Conservation (phyloP, 176 grass and related monocot genomes). For the Triticum turgidum region DNA sequence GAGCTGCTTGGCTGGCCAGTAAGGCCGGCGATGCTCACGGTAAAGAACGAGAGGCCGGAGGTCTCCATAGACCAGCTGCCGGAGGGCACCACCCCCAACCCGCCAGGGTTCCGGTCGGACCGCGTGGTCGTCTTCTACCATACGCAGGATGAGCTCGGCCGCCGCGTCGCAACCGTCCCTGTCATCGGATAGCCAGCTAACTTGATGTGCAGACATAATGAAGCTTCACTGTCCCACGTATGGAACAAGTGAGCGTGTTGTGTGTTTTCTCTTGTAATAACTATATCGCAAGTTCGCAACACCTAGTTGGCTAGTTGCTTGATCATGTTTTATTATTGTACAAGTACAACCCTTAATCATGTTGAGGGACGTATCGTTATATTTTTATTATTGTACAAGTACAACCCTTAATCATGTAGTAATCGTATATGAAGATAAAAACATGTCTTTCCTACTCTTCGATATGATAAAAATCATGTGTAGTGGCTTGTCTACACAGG, state of each 20-base stretch:
- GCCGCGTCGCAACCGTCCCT: neutral
- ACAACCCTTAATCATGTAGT: too few species aligned
- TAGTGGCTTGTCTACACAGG: too few species aligned
- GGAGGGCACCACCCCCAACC: neutral
- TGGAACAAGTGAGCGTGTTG: neutral
- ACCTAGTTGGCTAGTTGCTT: too few species aligned
- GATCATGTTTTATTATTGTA: too few species aligned
- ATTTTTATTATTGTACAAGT: too few species aligned
- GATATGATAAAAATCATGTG: too few species aligned
- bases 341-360: too few species aligned
- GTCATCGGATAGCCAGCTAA: neutral
- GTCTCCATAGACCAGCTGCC: neutral
- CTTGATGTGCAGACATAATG: neutral
- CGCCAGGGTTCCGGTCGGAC: neutral
- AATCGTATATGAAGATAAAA: too few species aligned
- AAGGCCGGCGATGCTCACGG: neutral
- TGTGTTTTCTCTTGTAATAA: neutral
- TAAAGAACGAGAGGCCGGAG: neutral
- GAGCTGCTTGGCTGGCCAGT: neutral
- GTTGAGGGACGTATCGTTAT: too few species aligned
- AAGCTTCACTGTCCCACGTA: neutral
- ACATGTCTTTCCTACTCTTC: too few species aligned
- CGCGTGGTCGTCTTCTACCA: neutral
- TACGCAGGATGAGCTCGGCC: neutral
- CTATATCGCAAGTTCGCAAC: too few species aligned